Evolutionary conservation across 1,139 yeast species (phyloP), one percentile per base, ranked within the genome.

Genomic region (Hanseniaspora uvarum): DNA sequence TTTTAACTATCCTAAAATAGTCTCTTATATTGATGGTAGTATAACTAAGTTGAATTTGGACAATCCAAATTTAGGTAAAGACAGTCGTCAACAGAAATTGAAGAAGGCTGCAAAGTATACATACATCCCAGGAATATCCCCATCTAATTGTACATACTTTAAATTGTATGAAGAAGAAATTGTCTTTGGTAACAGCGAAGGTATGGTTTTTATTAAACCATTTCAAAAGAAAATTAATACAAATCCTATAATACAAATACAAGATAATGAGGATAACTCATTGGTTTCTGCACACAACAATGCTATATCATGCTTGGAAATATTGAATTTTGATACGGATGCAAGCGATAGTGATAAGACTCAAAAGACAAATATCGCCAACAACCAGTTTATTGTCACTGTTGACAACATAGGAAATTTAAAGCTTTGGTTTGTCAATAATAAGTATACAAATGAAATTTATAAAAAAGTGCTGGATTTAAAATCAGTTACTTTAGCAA

Each of bases 131-230:
- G 63, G 72, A 41, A 64, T 71, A 0, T 67, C 71, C 1, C 71
- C 72, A n/a, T 63, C 63, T 39, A 70, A 71, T 2, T 68, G 70
- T 46, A 66, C 72, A 0, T 63, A 69, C 1, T 66, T 66, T 62
- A 62, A 68, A 55, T 67, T 68, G 51, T 68, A 64, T 47, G 58
- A 64, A 5, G 62, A 62, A 55, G 66, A 69, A 1, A 67, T 74
- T 0, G 69, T 72, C 0, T 73, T 71, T 61, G 79, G 78, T 2
- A 66, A 74, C 52, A 70, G 70, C 61, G 75, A 73, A 60, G 77
- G 78, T 8, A 64, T 68, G 43, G 65, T 75, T 0, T 71, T 60
- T 39, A 70, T 72, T 5, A 70, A 73, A 44, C 59, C 70, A 12
- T 58, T 75, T 43, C 67, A 69, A 28, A 67, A 69, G 58, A 69